These are phyloP conservation scores for Annulohypoxylon nitens DNA, from an alignment of 495 filamentous ascomycete species.

Conservation along the genomic window DNA sequence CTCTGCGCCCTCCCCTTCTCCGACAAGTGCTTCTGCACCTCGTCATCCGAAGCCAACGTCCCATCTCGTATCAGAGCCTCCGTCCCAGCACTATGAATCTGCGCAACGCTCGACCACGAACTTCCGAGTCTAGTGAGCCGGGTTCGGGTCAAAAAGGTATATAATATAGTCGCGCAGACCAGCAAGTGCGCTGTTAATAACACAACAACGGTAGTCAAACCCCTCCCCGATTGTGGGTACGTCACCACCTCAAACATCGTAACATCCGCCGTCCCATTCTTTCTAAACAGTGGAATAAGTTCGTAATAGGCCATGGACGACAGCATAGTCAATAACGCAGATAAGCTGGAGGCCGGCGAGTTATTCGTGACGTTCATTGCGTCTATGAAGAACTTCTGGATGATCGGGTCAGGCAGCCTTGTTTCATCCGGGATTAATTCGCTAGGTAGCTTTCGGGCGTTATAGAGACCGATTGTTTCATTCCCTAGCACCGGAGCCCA, in stretches of 20 bases:
- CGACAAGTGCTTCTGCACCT: not conserved
- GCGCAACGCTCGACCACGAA: conserved; percentile 5
- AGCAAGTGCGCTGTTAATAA: not conserved
- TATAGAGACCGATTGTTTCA: not conserved
- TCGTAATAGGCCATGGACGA: not conserved
- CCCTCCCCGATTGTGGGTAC: not conserved
- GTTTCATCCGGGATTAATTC: not conserved
- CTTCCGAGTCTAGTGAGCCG: not conserved
- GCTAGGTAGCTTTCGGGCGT: not conserved
- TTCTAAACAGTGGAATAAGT: not conserved
- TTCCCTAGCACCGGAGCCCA: not conserved
- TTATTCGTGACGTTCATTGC: not conserved
- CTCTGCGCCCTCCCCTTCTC: conserved; percentile 3
- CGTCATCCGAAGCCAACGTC: not conserved
- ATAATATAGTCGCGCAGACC: not conserved
- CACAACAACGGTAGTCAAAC: not conserved
- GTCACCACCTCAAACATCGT: not conserved
- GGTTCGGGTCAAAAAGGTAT: not conserved
- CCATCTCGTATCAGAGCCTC: not conserved
- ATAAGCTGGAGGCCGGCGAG: not conserved
- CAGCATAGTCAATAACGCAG: not conserved
- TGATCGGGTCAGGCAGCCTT: not conserved
- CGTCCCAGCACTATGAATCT: not conserved
- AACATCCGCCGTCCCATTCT: not conserved
- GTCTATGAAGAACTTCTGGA: conserved; percentile 2